Percentiles rank a stretch among this genome's conserved stretches.
Evolutionary conservation across 1,139 yeast genomes (phyloP).

Genomic region (Geotrichum europaeum): DNA sequence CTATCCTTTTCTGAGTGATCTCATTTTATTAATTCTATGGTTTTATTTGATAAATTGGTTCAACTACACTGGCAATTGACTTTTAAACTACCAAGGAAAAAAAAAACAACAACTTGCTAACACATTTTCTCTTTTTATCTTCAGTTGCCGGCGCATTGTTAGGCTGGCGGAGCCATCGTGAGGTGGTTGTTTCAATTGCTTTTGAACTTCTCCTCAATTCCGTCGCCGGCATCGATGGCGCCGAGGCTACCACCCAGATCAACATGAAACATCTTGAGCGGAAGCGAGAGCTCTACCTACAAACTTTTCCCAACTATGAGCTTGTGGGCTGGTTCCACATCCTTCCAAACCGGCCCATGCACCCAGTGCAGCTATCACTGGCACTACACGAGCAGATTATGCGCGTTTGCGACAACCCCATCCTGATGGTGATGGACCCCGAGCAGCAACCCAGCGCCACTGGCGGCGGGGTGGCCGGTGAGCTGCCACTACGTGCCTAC

Average conservation of each 20-base stretch:
- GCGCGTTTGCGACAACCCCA: conserved; percentile 22
- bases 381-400: conserved; percentile 24
- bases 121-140: not conserved
- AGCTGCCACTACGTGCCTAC: conserved; percentile 31
- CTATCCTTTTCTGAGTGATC: not conserved
- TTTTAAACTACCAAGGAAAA: not conserved
- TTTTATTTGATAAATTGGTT: not conserved
- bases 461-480: conserved; percentile 14
- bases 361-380: conserved; percentile 22
- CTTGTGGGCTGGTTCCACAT: conserved; percentile 34
- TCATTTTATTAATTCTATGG: too few relatives aligned
- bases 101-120: not conserved
- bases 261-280: conserved; percentile 21
- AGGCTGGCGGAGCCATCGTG: conserved; percentile 30
- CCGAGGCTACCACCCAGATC: not conserved
- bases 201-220: conserved; percentile 28
- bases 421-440: conserved; percentile 15
- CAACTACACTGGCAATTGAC: not conserved
- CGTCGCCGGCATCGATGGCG: not conserved
- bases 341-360: conserved; percentile 18
- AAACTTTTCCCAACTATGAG: conserved; percentile 33
- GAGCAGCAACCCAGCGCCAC: conserved; percentile 10
- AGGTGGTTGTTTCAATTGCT: conserved; percentile 31
- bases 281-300: conserved; percentile 27
- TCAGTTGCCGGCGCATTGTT: conserved; percentile 34